A percentile compares a stretch with the other conserved stretches of the same genome.
These are phyloP conservation scores for Colletotrichum sp. DNA, from an alignment of 2,329 filamentous ascomycete genomes.

Conservation along the genomic window DNA sequence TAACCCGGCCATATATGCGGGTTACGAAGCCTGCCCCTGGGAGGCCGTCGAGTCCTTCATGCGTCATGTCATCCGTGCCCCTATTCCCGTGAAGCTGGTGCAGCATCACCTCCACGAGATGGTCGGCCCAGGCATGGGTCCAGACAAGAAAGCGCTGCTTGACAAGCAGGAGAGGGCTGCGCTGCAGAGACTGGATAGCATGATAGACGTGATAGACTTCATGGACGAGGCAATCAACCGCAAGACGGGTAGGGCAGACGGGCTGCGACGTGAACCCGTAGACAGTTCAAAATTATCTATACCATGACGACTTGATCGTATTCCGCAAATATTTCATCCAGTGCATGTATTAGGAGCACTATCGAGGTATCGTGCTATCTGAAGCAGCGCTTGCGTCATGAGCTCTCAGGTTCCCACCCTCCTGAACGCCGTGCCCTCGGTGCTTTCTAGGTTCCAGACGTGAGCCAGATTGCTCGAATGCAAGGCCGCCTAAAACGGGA, in stretches of 20 bases:
- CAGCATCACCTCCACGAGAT: conserved; percentile 73
- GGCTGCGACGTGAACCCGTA: neutral
- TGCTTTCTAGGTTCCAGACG: neutral
- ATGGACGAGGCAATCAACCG: conserved; percentile 55
- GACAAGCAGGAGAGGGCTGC: conserved; percentile 59
- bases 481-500: neutral
- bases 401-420: neutral
- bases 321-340: neutral
- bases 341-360: conserved; percentile 1
- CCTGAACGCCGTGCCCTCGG: conserved; percentile 4
- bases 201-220: conserved; percentile 66
- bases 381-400: conserved; percentile 6
- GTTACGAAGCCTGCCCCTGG: conserved; percentile 62
- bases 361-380: neutral
- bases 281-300: neutral
- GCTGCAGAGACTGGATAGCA: conserved; percentile 55
- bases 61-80: conserved; percentile 58
- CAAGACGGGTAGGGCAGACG: conserved; percentile 18
- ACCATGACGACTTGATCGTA: neutral
- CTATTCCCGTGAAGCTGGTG: conserved; percentile 67
- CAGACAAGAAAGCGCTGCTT: conserved; percentile 57
- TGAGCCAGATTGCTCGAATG: neutral
- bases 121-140: conserved; percentile 61
- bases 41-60: conserved; percentile 69
- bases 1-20: conserved; percentile 71